Percentiles rank a stretch among this genome's conserved stretches.
These are phyloP conservation scores for Aspergillus incahuasiensis DNA, from an alignment of 495 filamentous ascomycete genomes.

Conservation along the genomic window DNA sequence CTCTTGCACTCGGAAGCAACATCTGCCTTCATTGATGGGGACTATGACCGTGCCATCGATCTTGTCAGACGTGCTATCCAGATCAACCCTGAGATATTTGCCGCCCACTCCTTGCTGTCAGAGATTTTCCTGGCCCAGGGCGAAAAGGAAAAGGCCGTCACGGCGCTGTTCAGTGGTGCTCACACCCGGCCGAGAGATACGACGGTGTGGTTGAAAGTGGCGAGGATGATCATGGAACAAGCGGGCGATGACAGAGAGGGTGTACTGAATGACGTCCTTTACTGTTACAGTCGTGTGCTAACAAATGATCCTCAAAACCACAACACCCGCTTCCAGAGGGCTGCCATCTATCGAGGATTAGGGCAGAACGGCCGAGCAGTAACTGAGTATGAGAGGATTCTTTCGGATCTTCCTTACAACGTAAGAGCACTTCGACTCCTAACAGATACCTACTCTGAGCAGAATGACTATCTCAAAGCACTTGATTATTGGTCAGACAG, in stretches of 20 bases:
- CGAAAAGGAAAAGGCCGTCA: slow-evolving; percentile 60
- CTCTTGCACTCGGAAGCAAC: slow-evolving; percentile 64
- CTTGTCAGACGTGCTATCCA: slow-evolving; percentile 65
- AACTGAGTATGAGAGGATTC: slow-evolving; percentile 58
- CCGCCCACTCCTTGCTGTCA: slow-evolving; percentile 70
- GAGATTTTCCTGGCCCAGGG: slow-evolving; percentile 67
- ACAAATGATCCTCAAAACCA: slow-evolving; percentile 54
- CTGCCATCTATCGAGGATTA: slow-evolving; percentile 54
- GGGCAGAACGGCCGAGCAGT: slow-evolving; percentile 54
- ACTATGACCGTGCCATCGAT: slow-evolving; percentile 59
- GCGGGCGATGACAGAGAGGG: slow-evolving; percentile 48
- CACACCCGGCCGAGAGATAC: slow-evolving; percentile 66
- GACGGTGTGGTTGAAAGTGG: slow-evolving; percentile 63
- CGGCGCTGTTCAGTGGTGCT: slow-evolving; percentile 65
- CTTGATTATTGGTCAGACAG: slow-evolving; percentile 57
- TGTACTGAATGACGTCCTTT: slow-evolving; percentile 52
- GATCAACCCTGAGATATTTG: slow-evolving; percentile 77
- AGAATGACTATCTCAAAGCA: slow-evolving; percentile 51
- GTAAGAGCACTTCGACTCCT: slow-evolving; percentile 56
- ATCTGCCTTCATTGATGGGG: slow-evolving; percentile 60
- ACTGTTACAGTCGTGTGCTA: slow-evolving; percentile 68
- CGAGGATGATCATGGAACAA: slow-evolving; percentile 59
- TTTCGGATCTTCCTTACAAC: slow-evolving; percentile 56
- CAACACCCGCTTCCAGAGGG: slow-evolving; percentile 56
- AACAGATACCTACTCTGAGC: slow-evolving; percentile 60